Evolutionary conservation across 495 filamentous ascomycete species (phyloP).

Genomic region (Hyaloscypha hepaticicola): DNA sequence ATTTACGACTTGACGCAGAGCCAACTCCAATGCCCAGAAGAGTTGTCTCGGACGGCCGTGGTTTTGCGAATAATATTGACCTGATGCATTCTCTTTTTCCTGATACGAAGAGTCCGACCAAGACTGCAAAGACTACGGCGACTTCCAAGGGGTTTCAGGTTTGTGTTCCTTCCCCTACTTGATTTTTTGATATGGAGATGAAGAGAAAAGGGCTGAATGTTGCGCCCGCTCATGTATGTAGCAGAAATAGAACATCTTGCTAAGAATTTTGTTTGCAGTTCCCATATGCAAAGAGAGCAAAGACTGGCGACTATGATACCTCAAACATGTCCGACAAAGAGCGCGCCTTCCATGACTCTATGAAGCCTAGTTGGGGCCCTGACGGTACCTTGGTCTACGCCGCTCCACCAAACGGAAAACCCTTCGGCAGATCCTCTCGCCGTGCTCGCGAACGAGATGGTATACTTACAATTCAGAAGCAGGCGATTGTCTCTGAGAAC

Average conservation of each 20-base stretch:
- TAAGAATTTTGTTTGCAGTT: slow-evolving; percentile 63
- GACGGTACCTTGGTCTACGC: slow-evolving; percentile 70
- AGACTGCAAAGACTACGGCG: slow-evolving; percentile 43
- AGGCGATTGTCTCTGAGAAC: slow-evolving; percentile 41
- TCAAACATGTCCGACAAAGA: slow-evolving; percentile 53
- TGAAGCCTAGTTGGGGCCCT: slow-evolving; percentile 79
- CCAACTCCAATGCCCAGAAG: slow-evolving; percentile 25
- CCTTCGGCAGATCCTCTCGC: slow-evolving; percentile 34
- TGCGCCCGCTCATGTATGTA: slow-evolving; percentile 50
- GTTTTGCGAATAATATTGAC: slow-evolving; percentile 79
- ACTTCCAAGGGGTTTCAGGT: slow-evolving; percentile 71
- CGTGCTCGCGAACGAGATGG: slow-evolving; percentile 39
- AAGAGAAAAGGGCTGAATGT: slow-evolving; percentile 26
- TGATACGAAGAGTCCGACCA: slow-evolving; percentile 50
- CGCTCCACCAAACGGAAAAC: slow-evolving; percentile 24
- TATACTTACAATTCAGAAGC: slow-evolving; percentile 36
- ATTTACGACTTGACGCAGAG: slow-evolving; percentile 26
- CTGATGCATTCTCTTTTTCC: slow-evolving; percentile 89
- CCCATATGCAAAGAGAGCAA: slow-evolving; percentile 77
- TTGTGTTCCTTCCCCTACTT: slow-evolving; percentile 53
- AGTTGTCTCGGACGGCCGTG: slow-evolving; percentile 48
- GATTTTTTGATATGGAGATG: slow-evolving; percentile 21
- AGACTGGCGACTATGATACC: slow-evolving; percentile 55
- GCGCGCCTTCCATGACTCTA: slow-evolving; percentile 57
- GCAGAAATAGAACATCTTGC: slow-evolving; percentile 40